These are phyloP conservation scores for Phytophthora pinifolia DNA, from an alignment of 352 stramenopile species.

Conservation along the genomic window DNA sequence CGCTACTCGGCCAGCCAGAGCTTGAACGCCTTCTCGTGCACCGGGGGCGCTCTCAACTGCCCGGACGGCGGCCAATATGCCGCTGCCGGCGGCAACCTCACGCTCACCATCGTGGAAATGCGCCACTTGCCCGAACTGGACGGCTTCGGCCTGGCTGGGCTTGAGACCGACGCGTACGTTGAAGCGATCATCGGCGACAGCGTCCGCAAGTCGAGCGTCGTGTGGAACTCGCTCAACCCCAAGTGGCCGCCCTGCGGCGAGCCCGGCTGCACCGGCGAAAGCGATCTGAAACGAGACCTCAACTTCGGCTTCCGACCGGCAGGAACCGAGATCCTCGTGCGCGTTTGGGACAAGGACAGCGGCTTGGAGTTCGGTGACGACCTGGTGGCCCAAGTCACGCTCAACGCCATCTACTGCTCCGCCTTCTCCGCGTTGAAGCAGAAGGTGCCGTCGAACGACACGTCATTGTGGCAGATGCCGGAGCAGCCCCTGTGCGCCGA, in stretches of 20 bases:
- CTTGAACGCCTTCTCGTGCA: conserved; percentile 73
- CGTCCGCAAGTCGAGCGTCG: conserved; percentile 50
- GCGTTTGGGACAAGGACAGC: conserved; percentile 77
- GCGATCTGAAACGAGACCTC: conserved; percentile 64
- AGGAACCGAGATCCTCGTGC: conserved; percentile 72
- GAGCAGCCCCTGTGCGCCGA: conserved; percentile 76
- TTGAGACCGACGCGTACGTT: conserved; percentile 81
- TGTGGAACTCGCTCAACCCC: conserved; percentile 79
- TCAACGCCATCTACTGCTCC: conserved; percentile 86
- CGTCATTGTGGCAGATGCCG: conserved; percentile 64
- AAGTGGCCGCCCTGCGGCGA: conserved; percentile 61
- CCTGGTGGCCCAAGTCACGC: conserved; percentile 63
- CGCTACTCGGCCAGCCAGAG: conserved; percentile 52
- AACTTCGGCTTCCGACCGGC: conserved; percentile 86
- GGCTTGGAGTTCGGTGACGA: conserved; percentile 90
- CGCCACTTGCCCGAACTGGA: conserved; percentile 86
- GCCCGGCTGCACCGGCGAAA: conserved; percentile 41
- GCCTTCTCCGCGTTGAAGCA: conserved; percentile 57
- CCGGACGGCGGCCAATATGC: conserved; percentile 69
- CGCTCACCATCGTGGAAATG: conserved; percentile 83
- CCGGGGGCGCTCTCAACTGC: conserved; percentile 62
- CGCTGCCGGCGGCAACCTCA: conserved; percentile 86
- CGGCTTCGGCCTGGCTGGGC: conserved; percentile 57
- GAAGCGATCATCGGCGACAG: conserved; percentile 74
- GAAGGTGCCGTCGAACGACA: conserved; percentile 43